Percentiles rank a stretch among this genome's conserved stretches.
phyloP scores from a whole-genome alignment of 768 basidiomycete genomes.

The Hericium rajendrae region DNA sequence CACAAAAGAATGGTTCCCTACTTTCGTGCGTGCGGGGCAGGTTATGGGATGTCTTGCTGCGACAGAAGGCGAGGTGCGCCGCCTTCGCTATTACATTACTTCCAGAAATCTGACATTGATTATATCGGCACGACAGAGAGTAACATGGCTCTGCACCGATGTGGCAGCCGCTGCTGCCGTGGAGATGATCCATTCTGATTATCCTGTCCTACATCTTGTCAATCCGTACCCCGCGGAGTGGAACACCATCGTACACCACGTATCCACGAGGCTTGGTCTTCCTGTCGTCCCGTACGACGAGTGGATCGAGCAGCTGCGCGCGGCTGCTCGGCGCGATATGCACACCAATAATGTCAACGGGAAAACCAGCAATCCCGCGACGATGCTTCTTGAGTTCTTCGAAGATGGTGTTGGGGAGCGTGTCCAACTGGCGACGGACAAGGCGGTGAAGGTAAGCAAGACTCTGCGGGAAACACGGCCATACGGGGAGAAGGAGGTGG shows the following conservation, averaged over 20 bases:
- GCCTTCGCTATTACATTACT: neutral
- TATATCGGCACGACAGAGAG: neutral
- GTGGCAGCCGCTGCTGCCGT: slow-evolving; percentile 6
- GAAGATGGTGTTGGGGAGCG: neutral
- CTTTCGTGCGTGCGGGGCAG: neutral
- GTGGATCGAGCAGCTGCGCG: slow-evolving; percentile 1
- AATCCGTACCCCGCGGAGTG: slow-evolving; percentile 5
- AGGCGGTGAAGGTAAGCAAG: neutral
- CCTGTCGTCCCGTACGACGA: slow-evolving; percentile 2
- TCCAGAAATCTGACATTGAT: neutral
- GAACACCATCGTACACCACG: neutral
- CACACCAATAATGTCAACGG: neutral
- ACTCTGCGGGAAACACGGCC: neutral
- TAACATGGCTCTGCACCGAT: slow-evolving; percentile 10
- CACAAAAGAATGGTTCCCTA: neutral
- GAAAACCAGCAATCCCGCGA: neutral
- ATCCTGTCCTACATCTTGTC: slow-evolving; percentile 2
- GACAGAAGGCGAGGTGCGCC: neutral
- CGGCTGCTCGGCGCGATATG: neutral
- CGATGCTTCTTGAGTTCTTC: neutral
- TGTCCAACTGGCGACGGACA: neutral
- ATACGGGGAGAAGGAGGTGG: neutral
- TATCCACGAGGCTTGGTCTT: neutral
- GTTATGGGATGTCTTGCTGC: neutral
- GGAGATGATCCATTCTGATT: slow-evolving; percentile 3